Evolutionary conservation across 139 green algal genomes (phyloP).

Genomic region (Zygnema cylindricum): DNA sequence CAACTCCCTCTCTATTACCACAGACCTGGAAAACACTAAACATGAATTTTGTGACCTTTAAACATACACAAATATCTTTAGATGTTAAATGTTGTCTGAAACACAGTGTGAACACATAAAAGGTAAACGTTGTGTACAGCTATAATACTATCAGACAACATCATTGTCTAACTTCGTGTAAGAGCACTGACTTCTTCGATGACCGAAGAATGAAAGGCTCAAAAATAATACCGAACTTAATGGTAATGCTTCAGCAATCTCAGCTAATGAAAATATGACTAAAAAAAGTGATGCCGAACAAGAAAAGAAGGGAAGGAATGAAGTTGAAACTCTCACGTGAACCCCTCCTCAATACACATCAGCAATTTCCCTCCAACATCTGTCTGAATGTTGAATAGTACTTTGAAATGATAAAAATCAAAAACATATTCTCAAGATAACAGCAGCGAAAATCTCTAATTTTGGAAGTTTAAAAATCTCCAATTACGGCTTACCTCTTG

Average conservation of each 20-base stretch:
- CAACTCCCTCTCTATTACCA: background rate
- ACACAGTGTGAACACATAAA: background rate
- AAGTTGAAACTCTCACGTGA: background rate
- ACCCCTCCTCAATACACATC: background rate
- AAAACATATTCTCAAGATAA: background rate
- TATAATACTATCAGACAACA: no score
- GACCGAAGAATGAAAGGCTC: background rate
- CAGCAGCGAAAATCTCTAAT: background rate
- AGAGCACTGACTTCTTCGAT: background rate
- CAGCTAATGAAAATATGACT: background rate
- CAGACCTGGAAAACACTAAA: background rate
- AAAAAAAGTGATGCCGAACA: background rate
- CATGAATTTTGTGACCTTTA: background rate
- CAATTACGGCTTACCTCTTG: no score
- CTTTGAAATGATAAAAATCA: background rate
- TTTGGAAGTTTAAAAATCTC: background rate
- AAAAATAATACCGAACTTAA: background rate
- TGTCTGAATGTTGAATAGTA: no score
- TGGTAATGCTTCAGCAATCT: background rate
- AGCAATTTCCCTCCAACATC: no score
- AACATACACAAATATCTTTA: background rate
- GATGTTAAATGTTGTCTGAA: background rate
- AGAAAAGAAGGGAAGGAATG: background rate
- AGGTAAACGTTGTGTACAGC: no score
- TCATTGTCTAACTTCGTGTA: no score